Conservation (phyloP, 371 early-diverging fungal genomes). For the Mortierella sp. region DNA sequence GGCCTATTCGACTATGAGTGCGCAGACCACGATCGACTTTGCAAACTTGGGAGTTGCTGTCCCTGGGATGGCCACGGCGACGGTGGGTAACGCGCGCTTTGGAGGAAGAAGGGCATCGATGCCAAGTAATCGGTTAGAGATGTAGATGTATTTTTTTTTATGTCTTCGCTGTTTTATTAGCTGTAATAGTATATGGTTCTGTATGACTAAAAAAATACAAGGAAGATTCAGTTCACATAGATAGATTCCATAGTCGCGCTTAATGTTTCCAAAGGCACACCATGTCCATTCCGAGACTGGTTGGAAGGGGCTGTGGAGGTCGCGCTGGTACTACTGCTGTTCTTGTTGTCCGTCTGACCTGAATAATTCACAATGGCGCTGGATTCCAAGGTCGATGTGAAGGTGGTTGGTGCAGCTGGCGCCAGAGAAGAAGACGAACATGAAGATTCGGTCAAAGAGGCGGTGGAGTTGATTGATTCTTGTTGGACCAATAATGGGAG, state of each 20-base stretch:
- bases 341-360: neutral
- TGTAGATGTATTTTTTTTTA: too few species aligned
- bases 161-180: too few species aligned
- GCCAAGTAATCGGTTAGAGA: constrained; percentile 51
- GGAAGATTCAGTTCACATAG: constrained; percentile 43
- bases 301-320: neutral
- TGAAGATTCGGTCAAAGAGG: too few species aligned
- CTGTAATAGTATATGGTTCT: too few species aligned
- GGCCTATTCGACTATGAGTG: too few species aligned
- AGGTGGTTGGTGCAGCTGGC: too few species aligned
- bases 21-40: neutral
- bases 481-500: neutral
- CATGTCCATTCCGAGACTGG: constrained; percentile 7
- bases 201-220: too few species aligned
- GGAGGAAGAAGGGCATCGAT: constrained; percentile 48
- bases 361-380: too few species aligned
- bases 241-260: constrained; percentile 40
- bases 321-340: constrained; percentile 4
- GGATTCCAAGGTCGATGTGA: neutral
- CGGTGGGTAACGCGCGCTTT: constrained; percentile 10
- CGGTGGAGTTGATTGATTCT: neutral
- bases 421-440: too few species aligned
- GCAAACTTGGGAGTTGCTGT: constrained; percentile 5
- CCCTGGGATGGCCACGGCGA: neutral
- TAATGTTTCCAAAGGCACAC: constrained; percentile 20